Base-by-base conservation (phyloP, 2,329 filamentous ascomycete genomes). In the Fusarium sp. region DNA sequence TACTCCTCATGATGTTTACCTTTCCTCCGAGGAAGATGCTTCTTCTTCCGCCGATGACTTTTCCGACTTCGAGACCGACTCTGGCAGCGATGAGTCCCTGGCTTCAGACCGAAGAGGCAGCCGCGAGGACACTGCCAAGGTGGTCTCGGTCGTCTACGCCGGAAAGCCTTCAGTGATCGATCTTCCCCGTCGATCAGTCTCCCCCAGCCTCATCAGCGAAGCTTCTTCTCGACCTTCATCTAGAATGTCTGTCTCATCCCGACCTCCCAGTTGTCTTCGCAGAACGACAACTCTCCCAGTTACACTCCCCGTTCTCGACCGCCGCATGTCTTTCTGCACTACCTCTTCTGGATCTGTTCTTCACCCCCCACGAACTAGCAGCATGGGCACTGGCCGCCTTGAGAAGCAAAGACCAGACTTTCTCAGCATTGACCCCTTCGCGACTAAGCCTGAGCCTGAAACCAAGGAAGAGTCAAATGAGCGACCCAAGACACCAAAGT, bases 11-110 rank as follows among this genome's bases (percentile, higher is more conserved):
- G 86, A 89, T 59, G 74, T 87, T 61, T 91, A 91, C 76, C 84
- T 91, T 27, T 90, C 88, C 3, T 90, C 88, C 0, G 89, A 91
- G 70, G 89, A 91, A 75, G 89, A 90, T 68, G 87, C 84, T 30
- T 90, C 88, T 3, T 88, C 88, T 3, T 87, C 86, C 20, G 85
- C 86, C 47, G 88, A 88, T 77, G 85, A 88, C 77, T 86, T 86
- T 66, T 89, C 87, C 58, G 86, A 88, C 72, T 84, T 84, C 72
- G 84, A 85, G 48, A 79, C 80, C 69, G 84, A 87, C 68, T 85
- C 82, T 50, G 80, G 80, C 21, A 82, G 77, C 63, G 82, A 82
- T 53, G 72, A 78, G 40, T 72, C 68, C 7, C 65, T 73, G 54
- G 53, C 70, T 70, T 68, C 74, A 7, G 59, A 57, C n/a, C 70